Base-by-base conservation (phyloP, 805 yeast species). In the Metschnikowia corniflorae region DNA sequence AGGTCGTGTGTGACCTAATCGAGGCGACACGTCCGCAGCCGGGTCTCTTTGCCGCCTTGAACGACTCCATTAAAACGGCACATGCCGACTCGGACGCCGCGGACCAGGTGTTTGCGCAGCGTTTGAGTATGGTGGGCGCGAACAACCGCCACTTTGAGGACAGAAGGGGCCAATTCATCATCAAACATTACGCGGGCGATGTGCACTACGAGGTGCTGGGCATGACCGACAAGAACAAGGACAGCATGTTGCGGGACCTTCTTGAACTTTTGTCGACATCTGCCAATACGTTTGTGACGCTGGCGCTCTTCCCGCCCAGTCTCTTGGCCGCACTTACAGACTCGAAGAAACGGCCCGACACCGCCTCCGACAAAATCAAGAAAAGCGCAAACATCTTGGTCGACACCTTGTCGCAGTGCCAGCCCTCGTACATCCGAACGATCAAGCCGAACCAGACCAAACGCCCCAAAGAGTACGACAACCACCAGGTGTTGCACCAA, bases 181-280 rank as follows among this genome's bases (percentile, higher is more conserved):
- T 93, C 55, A 89, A 86, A 65, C 99, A 93, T 64, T 93, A 93
- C 66, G 99, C 99, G 16, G 98, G 98, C 57, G 98, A 93, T 65
- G 99, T 93, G 31, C 84, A 88, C 9, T 93, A 93, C 57, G 96
- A 89, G 45, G 80, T 89, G 35, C 67, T 71, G 20, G 83, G 85
- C 6, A 88, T 93, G 86, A 93, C 98, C 2, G 97, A 93, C 61
- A 93, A 93, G 63, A 93, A 93, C 61, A 93, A 93, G 63, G 99
- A 93, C 60, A 91, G 86, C 52, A 71, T 93, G 74, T 78, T 86
- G 61, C 83, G 86, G 57, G 97, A 89, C 63, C 68, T 93, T 53
- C 71, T 88, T 41, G 93, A 89, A 49, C 64, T 93, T 54, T 67
- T 93, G 33, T 70, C 79, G 2, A 77, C 89, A 2, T 81, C 96